A percentile compares a stretch with the other conserved stretches of the same genome.
phyloP scores from a whole-genome alignment of 2,329 filamentous ascomycete genomes.

The Aspergillus pseudotamarii region DNA sequence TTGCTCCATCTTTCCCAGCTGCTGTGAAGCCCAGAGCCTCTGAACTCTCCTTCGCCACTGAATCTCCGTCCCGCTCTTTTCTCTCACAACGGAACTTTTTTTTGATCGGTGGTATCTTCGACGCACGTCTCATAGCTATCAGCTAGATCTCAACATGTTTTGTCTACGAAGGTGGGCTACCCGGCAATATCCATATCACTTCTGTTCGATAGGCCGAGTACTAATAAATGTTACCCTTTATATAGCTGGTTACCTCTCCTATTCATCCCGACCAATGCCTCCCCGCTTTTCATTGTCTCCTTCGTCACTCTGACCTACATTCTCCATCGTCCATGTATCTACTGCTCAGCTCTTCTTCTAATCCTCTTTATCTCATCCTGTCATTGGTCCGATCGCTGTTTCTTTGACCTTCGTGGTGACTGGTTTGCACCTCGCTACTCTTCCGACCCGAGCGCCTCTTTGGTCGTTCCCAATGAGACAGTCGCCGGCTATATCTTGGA shows the following conservation, averaged over 20 bases:
- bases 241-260: slow-evolving; percentile 80
- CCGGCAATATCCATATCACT: slow-evolving; percentile 1
- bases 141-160: slow-evolving; percentile 55
- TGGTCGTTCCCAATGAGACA: slow-evolving; percentile 35
- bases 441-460: slow-evolving; percentile 17
- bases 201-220: not conserved
- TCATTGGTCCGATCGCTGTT: slow-evolving; percentile 85
- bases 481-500: slow-evolving; percentile 44
- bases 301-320: slow-evolving; percentile 94
- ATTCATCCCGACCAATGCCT: slow-evolving; percentile 85
- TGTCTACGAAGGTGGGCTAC: slow-evolving; percentile 63
- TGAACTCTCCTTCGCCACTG: not conserved
- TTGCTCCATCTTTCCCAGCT: slow-evolving; percentile 3
- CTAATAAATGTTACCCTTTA: not conserved
- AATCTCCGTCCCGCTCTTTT: not conserved
- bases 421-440: slow-evolving; percentile 83
- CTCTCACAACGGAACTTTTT: not conserved
- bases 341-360: slow-evolving; percentile 93
- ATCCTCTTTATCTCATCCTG: slow-evolving; percentile 92
- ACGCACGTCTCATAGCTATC: not conserved
- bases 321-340: slow-evolving; percentile 93
- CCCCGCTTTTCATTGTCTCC: slow-evolving; percentile 81
- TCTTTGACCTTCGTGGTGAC: slow-evolving; percentile 88
- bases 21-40: not conserved
- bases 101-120: not conserved